Conservation (phyloP, 345 rosid species). For the Raphanus raphanistrum region DNA sequence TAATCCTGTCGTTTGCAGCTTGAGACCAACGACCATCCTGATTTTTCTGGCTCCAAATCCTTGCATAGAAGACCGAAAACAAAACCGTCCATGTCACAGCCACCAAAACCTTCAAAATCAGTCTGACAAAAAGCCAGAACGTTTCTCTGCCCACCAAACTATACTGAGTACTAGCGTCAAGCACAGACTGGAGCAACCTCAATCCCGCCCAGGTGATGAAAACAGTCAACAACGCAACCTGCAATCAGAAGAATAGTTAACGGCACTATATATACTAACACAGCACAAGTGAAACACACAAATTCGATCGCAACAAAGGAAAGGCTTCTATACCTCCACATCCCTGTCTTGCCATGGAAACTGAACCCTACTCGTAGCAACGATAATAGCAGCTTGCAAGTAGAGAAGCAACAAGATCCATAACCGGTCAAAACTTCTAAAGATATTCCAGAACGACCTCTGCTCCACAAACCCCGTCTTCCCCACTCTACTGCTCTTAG, state of each 20-base stretch:
- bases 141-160: constrained; percentile 77
- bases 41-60: constrained; percentile 82
- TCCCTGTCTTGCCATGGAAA: constrained; percentile 65
- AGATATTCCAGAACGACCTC: constrained; percentile 83
- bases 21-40: constrained; percentile 54
- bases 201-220: constrained; percentile 82
- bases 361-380: constrained; percentile 59
- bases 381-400: constrained; percentile 75
- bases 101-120: constrained; percentile 68
- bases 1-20: constrained; percentile 61
- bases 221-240: constrained; percentile 75
- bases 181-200: constrained; percentile 68
- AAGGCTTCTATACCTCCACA: constrained; percentile 45
- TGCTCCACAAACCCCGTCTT: constrained; percentile 98
- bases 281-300: constrained; percentile 13
- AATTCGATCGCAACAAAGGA: constrained; percentile 13
- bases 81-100: constrained; percentile 73
- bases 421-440: constrained; percentile 83
- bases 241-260: constrained; percentile 35
- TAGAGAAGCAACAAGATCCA: constrained; percentile 83
- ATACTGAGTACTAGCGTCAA: constrained; percentile 87
- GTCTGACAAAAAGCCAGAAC: constrained; percentile 58
- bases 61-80: constrained; percentile 69
- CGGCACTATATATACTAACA: neutral
- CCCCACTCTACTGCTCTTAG: constrained; percentile 65